Evolutionary conservation across 139 green algal species (phyloP), one percentile per base, ranked within the genome.

Genomic region (Chlamydomonas incerta): DNA sequence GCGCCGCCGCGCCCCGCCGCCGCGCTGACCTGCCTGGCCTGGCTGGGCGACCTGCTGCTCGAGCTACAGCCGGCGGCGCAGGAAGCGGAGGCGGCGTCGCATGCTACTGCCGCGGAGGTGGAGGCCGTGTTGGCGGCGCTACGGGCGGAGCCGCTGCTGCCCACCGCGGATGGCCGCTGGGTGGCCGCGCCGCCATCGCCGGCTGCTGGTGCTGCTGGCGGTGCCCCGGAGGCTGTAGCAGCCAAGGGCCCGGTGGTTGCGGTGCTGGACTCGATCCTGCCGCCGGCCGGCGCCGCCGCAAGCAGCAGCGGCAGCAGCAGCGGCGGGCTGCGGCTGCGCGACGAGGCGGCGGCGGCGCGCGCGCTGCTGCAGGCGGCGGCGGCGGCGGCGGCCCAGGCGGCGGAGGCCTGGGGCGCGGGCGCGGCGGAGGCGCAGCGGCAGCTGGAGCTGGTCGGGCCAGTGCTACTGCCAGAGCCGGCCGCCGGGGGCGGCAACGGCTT

Each of bases 131-230:
- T 71, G 74, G 35, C 11, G 75, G 75, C 60, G 24, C 75, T 82
- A 23, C 60, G 75, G 17, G 8, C 35, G 0, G 75, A 82, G 62
- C 35, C 75, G 60, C 75, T 82, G 58, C 37, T 82, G 60, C 75
- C 75, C 5, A 82, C 75, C 1, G 75, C 60, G 23, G 75, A 82
- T 41, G 60, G 75, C 60, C 75, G 75, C 75, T 82, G 75, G 75
- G 75, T 82, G 75, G 35, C 10, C 34, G 60, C 75, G 60, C 4
- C 35, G 60, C 18, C 18, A 18, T 2, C 46, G 70, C 35, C 20
- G 66, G n/a, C 31, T 3, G n/a, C n/a, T 9, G 65, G 14, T 9
- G 20, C 20, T 71, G n/a, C 29, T 6, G 65, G 1, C n/a, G n/a
- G n/a, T 15, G 8, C 29, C 35, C 63, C 31, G n/a, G n/a, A n/a